Conservation (phyloP, 2,329 filamentous ascomycete genomes). For the Paecilomyces variotii region DNA sequence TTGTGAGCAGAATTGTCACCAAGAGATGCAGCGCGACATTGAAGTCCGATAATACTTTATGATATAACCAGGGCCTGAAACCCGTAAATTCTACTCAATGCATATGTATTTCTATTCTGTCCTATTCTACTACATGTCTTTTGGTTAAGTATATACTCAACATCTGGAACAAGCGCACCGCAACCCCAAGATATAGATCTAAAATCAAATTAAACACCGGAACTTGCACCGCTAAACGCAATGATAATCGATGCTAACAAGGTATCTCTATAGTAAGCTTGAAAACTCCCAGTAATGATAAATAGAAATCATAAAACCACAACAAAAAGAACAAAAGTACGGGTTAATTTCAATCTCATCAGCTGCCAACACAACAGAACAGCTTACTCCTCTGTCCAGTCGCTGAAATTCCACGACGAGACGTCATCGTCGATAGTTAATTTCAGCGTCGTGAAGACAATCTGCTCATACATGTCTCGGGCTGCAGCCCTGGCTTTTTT, state of each 20-base stretch:
- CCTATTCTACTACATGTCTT: too few species aligned
- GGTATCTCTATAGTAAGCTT: not conserved
- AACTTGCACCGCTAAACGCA: not conserved
- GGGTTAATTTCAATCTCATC: too few species aligned
- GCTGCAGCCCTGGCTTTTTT: slow-evolving; percentile 44
- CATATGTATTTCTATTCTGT: too few species aligned
- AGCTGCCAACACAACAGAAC: not conserved
- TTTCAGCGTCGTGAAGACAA: slow-evolving; percentile 58
- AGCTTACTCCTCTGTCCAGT: slow-evolving; percentile 42
- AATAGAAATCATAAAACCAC: too few species aligned
- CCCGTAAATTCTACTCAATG: too few species aligned
- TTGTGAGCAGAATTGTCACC: too few species aligned
- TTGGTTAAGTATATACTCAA: not conserved
- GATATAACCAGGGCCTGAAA: too few species aligned
- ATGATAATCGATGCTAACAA: not conserved
- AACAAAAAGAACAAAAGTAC: too few species aligned
- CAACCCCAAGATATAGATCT: not conserved
- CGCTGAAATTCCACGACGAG: slow-evolving; percentile 54
- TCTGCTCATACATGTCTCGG: slow-evolving; percentile 47
- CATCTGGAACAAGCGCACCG: not conserved
- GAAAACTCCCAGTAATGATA: too few species aligned
- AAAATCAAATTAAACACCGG: not conserved
- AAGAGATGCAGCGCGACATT: too few species aligned
- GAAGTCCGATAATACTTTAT: too few species aligned
- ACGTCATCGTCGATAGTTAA: slow-evolving; percentile 61